Base-by-base conservation (phyloP, 2,329 filamentous ascomycete species). In the Neonectria faginata region DNA sequence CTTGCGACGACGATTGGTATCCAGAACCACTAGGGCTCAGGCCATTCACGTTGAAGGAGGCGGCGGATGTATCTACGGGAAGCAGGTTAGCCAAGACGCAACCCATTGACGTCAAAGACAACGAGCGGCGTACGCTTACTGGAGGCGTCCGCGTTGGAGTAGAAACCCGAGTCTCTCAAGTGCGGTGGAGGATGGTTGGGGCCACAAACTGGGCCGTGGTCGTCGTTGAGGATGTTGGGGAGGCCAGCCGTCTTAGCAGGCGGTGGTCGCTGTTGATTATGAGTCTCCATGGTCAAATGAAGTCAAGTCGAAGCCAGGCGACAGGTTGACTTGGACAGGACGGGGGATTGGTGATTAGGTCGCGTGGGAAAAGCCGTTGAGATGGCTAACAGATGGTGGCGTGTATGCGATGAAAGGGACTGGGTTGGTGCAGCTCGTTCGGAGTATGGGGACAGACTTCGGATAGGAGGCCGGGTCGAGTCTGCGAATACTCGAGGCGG, bases 1-100 rank as follows among this genome's bases (percentile, higher is more conserved):
- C 88, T 33, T 82, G 79, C 20, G 81, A 81, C 4, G 84, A 82
- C 14, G 81, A 80, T 63, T 86, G 84, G 65, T 86, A 88, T 42
- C 78, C 79, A 14, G 82, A 84, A 62, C 76, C 78, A 50, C 81
- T 78, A 42, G 78, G 84, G 62, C 79, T 81, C 16, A 80, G 72
- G 33, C 79, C 77, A 59, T 78, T 78, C 47, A 71, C 72, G 57
- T 70, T 79, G 65, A 81, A 81, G 1, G 79, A 81, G 25, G 79
- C 79, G 48, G 77, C 76, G 22, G 79, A 81, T 41, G 79, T 80
- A 58, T 81, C 79, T 81, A 62, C 45, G 54, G 41, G 44, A 11
- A 48, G 50, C 9, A 59, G 45, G 64, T 75, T 57, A 75, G 72
- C 62, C 45, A 63, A 44, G 16, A 50, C 58, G 58, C 52, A 48